Conservation (phyloP, 306 rosid species). For the Rosa lucieae region DNA sequence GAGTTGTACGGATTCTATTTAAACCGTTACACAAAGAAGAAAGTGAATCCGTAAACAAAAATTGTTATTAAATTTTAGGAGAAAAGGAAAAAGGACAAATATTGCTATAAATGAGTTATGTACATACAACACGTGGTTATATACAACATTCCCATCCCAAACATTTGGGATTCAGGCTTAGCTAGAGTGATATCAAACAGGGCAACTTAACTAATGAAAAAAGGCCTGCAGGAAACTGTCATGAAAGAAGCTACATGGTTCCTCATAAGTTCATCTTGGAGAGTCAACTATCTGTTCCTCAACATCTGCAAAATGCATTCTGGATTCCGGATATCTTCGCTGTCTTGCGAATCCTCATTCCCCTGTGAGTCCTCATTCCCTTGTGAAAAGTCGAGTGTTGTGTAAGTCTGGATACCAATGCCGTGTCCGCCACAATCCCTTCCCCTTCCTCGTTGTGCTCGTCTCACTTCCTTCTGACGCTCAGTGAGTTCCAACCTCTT, state of each 20-base stretch:
- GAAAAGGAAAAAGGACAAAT: neutral
- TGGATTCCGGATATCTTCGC: slow-evolving; percentile 49
- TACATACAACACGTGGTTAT: neutral
- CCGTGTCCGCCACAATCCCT: slow-evolving; percentile 69
- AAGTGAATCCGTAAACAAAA: neutral
- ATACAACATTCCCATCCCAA: neutral
- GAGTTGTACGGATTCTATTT: neutral
- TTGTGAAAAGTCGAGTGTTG: slow-evolving; percentile 65
- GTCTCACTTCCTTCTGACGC: slow-evolving; percentile 77
- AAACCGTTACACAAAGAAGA: too few relatives aligned
- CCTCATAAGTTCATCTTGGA: neutral
- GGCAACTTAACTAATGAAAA: neutral
- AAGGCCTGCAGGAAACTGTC: neutral
- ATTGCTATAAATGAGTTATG: neutral
- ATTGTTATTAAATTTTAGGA: neutral
- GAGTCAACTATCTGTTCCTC: slow-evolving; percentile 28
- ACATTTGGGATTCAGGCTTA: neutral
- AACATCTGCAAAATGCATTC: slow-evolving; percentile 56
- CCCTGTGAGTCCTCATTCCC: slow-evolving; percentile 61
- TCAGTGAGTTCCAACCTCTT: slow-evolving; percentile 66
- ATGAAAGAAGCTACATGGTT: neutral
- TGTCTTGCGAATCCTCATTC: slow-evolving; percentile 62
- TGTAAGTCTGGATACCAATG: slow-evolving; percentile 70
- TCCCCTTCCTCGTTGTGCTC: slow-evolving; percentile 77
- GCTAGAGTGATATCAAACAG: neutral